Evolutionary conservation across 2,329 filamentous ascomycete genomes (phyloP), one percentile per base, ranked within the genome.

Genomic region (Lasiodiplodia sp.): DNA sequence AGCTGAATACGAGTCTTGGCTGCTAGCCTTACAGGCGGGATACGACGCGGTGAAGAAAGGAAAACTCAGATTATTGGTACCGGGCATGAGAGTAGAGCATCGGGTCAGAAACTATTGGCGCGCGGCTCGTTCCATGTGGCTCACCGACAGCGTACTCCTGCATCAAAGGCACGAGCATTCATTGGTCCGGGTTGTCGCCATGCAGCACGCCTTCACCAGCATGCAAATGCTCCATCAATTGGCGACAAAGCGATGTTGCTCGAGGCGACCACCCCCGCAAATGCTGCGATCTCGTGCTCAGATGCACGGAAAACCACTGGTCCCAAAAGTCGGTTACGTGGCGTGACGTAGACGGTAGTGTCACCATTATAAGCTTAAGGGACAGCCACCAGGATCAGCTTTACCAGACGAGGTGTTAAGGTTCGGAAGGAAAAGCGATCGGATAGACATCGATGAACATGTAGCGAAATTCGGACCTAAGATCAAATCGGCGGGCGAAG

Each of bases 381-480:
- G 57, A 6, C 12, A 11, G 1, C 21, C 8, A 6, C 57, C 40
- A 51, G 58, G 58, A 49, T 62, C 58, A 62, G 21, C 10, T 47
- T 10, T 62, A 49, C 58, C 58, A 14, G 40, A 10, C 40, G 51
- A 49, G 34, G 58, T 47, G 49, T 49, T 62, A 62, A 62, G 58
- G 58, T 62, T 62, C 58, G 40, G 58, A 25, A 62, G 40, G 34
- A 51, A 49, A 62, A 28, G 49, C 58, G 58, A 62, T 62, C 58
- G 40, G 58, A 25, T 23, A 62, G 57, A 47, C 18, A 23, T 16
- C 57, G 14, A 47, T 18, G 57, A 14, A 38, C 57, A 21, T 49
- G 40, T 34, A 11, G 58, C 14, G 2, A 34, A 51, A 62, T 18
- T 49, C 58, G 40, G 58, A 25, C 58, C 58, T 62, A 23, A 44